A percentile compares a stretch with the other conserved stretches of the same genome.
Evolutionary conservation across 1,284 basidiomycete species (phyloP).

Genomic region (Cutaneotrichosporon sp.): DNA sequence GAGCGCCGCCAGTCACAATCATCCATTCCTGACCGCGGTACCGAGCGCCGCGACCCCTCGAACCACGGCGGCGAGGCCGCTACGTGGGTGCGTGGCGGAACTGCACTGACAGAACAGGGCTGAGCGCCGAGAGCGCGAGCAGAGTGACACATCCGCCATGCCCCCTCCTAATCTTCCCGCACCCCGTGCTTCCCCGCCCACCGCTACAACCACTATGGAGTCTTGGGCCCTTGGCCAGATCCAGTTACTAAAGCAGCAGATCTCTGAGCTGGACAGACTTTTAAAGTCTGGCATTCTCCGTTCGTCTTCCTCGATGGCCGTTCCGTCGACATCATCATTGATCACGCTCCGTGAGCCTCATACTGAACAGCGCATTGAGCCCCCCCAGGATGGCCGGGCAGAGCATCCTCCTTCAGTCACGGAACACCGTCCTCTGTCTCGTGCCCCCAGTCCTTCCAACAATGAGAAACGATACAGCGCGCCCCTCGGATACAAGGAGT

Average conservation of each 20-base stretch:
- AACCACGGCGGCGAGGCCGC: no score
- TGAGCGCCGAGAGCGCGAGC: slow-evolving; percentile 1
- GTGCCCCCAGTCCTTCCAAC: no score
- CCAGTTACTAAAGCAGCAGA: slow-evolving; percentile 16
- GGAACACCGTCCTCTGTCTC: neutral
- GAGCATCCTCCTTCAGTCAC: neutral
- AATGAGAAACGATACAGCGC: no score
- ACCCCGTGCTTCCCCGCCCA: neutral
- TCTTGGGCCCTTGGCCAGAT: slow-evolving; percentile 10
- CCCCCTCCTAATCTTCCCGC: neutral
- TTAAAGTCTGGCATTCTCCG: neutral
- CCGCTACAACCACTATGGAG: neutral
- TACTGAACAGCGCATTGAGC: neutral
- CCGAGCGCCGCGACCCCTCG: no score
- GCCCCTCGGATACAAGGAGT: neutral
- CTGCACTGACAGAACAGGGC: no score
- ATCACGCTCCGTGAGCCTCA: no score
- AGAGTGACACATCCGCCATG: neutral
- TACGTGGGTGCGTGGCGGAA: no score
- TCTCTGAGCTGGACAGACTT: slow-evolving; percentile 15
- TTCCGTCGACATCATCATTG: neutral
- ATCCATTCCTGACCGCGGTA: no score
- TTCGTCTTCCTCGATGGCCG: neutral
- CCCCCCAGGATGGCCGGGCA: no score
- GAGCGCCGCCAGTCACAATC: no score